These are phyloP conservation scores for Rhododendron mucronatum DNA, from an alignment of 148 eudicot species.

Conservation along the genomic window DNA sequence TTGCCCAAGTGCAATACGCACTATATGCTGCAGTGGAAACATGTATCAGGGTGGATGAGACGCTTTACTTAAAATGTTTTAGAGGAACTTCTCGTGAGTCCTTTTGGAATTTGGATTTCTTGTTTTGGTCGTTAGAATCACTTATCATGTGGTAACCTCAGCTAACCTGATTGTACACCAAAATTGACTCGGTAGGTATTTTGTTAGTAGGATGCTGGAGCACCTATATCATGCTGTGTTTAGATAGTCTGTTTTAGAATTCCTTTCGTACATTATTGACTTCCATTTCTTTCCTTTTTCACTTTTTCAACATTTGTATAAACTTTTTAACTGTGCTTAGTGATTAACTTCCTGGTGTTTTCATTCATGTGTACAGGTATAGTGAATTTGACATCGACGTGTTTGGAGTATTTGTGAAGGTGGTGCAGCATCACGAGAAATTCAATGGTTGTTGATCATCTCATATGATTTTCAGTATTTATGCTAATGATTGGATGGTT, in stretches of 20 bases:
- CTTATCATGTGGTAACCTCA: neutral
- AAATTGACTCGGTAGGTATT: neutral
- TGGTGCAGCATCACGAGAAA: neutral
- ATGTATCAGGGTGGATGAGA: neutral
- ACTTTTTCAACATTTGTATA: neutral
- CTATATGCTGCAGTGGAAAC: neutral
- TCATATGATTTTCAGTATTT: neutral
- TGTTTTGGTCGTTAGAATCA: neutral
- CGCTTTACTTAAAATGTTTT: neutral
- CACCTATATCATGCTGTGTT: neutral
- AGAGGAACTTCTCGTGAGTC: neutral
- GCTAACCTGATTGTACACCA: neutral
- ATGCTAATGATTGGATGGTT: constrained; percentile 1
- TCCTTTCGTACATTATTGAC: neutral
- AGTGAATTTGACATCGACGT: neutral
- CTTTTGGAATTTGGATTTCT: neutral
- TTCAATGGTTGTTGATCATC: constrained; percentile 5
- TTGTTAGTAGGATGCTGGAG: neutral
- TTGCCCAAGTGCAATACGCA: neutral
- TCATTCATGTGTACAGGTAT: constrained; percentile 11
- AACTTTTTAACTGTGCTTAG: neutral
- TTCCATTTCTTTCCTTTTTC: neutral
- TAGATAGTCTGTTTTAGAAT: neutral
- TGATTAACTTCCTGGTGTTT: neutral
- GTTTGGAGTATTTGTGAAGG: constrained; percentile 12